A percentile compares a stretch with the other conserved stretches of the same genome.
Conservation (phyloP, 768 basidiomycete species). For the Glaciozyma martinii region DNA sequence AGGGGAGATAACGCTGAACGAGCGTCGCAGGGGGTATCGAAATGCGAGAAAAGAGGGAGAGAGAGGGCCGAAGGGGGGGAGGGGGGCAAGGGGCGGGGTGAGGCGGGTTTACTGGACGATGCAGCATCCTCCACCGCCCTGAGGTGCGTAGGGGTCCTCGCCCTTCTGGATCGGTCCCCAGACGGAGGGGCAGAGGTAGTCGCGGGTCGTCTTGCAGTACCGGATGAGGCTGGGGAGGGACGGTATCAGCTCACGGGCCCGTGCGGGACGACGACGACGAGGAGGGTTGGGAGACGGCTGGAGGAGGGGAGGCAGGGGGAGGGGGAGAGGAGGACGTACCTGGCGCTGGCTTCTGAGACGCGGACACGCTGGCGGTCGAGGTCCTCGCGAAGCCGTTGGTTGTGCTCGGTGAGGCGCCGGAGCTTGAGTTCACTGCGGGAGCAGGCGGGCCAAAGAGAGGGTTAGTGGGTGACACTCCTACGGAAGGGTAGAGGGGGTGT, state of each 20-base stretch:
- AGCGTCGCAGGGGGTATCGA: neutral
- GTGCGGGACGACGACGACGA: neutral
- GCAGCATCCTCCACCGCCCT: constrained; percentile 42
- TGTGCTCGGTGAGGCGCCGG: constrained; percentile 84
- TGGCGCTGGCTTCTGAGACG: constrained; percentile 83
- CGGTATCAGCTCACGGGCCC: neutral
- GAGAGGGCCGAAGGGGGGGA: neutral
- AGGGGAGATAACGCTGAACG: neutral
- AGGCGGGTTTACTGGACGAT: constrained; percentile 10
- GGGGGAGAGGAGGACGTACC: constrained; percentile 46
- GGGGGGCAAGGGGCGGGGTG: neutral
- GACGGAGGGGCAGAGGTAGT: constrained; percentile 83
- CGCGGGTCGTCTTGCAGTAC: constrained; percentile 87
- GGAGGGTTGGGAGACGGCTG: too few species aligned
- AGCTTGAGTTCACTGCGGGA: constrained; percentile 68
- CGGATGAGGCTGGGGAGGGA: constrained; percentile 63
- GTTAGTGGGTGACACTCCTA: neutral
- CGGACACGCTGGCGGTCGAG: constrained; percentile 76
- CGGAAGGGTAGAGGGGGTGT: neutral
- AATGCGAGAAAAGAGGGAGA: neutral
- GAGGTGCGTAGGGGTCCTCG: constrained; percentile 83
- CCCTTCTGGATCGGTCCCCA: constrained; percentile 91
- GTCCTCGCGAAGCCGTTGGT: constrained; percentile 81
- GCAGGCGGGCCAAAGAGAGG: neutral
- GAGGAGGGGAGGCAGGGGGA: too few species aligned